Percentiles rank a stretch among this genome's conserved stretches.
phyloP scores from a whole-genome alignment of 305 asterid species.

The Striga hermonthica region DNA sequence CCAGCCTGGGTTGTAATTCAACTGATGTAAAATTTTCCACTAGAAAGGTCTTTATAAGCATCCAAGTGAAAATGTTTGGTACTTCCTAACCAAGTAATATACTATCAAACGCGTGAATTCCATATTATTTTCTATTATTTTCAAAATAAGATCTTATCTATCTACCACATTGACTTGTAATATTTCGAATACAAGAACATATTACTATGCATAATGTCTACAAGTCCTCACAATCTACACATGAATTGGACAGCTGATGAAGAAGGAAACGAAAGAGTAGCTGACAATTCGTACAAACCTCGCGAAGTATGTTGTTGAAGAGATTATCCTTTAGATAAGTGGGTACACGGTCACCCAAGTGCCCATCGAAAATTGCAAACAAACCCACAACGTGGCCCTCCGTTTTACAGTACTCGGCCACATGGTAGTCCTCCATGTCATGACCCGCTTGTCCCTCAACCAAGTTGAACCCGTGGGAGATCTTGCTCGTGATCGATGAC shows the following conservation, averaged over 20 bases:
- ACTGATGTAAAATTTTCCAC: no score
- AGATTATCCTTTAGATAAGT: slow-evolving; percentile 68
- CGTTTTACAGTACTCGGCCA: slow-evolving; percentile 61
- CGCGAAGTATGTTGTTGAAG: slow-evolving; percentile 65
- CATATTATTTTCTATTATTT: no score
- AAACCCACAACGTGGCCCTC: slow-evolving; percentile 66
- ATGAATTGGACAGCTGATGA: slow-evolving; percentile 8
- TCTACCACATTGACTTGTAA: not conserved
- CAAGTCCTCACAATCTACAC: slow-evolving; percentile 1
- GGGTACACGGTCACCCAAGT: slow-evolving; percentile 81
- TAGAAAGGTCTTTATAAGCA: slow-evolving; percentile 23
- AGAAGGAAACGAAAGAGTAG: not conserved
- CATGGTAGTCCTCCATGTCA: slow-evolving; percentile 88
- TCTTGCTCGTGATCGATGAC: slow-evolving; percentile 37
- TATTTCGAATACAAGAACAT: not conserved
- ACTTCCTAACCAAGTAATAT: no score
- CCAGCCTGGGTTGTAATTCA: no score
- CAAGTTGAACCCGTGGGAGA: slow-evolving; percentile 68
- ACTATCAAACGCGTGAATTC: no score
- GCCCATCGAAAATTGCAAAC: slow-evolving; percentile 87
- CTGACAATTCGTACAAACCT: slow-evolving; percentile 37
- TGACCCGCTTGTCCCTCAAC: slow-evolving; percentile 76
- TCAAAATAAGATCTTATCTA: not conserved
- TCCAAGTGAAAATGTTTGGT: not conserved
- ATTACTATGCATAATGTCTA: not conserved